phyloP scores from a whole-genome alignment of 2,329 filamentous ascomycete species.

The Rhinocladiella mackenziei region DNA sequence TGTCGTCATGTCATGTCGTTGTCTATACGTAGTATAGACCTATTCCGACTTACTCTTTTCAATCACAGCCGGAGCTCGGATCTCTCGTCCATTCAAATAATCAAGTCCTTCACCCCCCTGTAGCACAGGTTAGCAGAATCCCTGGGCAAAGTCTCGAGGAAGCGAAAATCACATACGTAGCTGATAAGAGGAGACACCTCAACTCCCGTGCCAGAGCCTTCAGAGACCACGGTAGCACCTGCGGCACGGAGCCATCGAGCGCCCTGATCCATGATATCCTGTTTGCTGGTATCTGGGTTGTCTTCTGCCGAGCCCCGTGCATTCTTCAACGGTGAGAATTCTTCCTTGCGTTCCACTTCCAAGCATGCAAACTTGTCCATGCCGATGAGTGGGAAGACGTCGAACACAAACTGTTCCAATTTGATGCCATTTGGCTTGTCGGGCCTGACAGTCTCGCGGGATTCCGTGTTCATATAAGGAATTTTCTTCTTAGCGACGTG shows the following conservation, averaged over 20 bases:
- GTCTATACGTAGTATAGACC: too few species aligned
- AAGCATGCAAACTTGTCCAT: slow-evolving; percentile 90
- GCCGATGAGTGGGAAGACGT: slow-evolving; percentile 86
- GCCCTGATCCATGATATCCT: slow-evolving; percentile 85
- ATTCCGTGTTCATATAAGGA: slow-evolving; percentile 71
- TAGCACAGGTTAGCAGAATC: slow-evolving; percentile 13
- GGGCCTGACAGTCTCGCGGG: slow-evolving; percentile 78
- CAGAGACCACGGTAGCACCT: slow-evolving; percentile 69
- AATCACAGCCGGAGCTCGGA: slow-evolving; percentile 62
- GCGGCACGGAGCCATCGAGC: slow-evolving; percentile 77
- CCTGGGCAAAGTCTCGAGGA: background rate
- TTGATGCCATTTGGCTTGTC: slow-evolving; percentile 97
- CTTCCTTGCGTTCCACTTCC: slow-evolving; percentile 93
- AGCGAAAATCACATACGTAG: slow-evolving; percentile 66
- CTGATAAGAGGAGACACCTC: slow-evolving; percentile 91
- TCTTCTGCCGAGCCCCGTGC: slow-evolving; percentile 80
- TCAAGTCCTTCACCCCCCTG: slow-evolving; percentile 62
- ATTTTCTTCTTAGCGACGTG: slow-evolving; percentile 99
- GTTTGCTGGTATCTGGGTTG: slow-evolving; percentile 86
- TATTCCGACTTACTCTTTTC: slow-evolving; percentile 48
- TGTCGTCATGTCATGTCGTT: too few species aligned
- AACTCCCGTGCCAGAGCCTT: slow-evolving; percentile 62
- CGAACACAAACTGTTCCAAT: slow-evolving; percentile 98
- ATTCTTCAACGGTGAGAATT: slow-evolving; percentile 98
- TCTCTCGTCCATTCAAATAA: slow-evolving; percentile 56